phyloP scores from a whole-genome alignment of 1,284 basidiomycete species.

The Austropuccinia psidii region DNA sequence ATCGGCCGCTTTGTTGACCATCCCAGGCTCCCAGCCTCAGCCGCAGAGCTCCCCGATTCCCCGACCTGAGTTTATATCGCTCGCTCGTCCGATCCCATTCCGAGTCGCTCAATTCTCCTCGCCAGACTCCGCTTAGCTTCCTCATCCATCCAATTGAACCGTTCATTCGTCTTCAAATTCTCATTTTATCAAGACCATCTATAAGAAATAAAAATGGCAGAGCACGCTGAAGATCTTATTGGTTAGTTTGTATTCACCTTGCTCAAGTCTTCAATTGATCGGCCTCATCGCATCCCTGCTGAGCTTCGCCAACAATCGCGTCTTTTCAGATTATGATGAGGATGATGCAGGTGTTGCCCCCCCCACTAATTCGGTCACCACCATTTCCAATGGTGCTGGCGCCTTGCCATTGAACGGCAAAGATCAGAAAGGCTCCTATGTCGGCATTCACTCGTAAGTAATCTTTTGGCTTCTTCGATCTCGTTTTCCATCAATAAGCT shows the following conservation, averaged over 20 bases:
- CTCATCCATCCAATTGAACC: too few relatives aligned
- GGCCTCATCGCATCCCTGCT: too few relatives aligned
- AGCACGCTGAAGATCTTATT: slow-evolving; percentile 37
- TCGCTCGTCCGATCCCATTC: too few relatives aligned
- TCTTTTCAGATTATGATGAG: slow-evolving; percentile 34
- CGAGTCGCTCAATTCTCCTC: too few relatives aligned
- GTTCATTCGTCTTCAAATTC: too few relatives aligned
- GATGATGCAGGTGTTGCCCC: slow-evolving; percentile 32
- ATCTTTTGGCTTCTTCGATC: not conserved
- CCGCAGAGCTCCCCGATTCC: too few relatives aligned
- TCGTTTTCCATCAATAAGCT: not conserved
- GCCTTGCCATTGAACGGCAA: slow-evolving; percentile 11
- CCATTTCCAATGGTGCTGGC: slow-evolving; percentile 2
- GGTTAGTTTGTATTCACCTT: slow-evolving; percentile 13
- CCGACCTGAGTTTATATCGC: too few relatives aligned
- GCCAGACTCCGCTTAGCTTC: too few relatives aligned
- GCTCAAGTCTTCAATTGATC: not conserved
- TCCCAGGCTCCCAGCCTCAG: too few relatives aligned
- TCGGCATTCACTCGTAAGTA: slow-evolving; percentile 73
- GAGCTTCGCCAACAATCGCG: too few relatives aligned
- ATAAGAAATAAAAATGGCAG: slow-evolving; percentile 18
- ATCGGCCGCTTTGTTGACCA: too few relatives aligned
- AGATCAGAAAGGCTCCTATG: slow-evolving; percentile 71
- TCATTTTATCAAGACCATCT: not conserved
- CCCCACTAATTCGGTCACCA: not conserved